Percentiles rank a stretch among this genome's conserved stretches.
Evolutionary conservation across 2,329 filamentous ascomycete genomes (phyloP).

Genomic region (Fulvia fulva): DNA sequence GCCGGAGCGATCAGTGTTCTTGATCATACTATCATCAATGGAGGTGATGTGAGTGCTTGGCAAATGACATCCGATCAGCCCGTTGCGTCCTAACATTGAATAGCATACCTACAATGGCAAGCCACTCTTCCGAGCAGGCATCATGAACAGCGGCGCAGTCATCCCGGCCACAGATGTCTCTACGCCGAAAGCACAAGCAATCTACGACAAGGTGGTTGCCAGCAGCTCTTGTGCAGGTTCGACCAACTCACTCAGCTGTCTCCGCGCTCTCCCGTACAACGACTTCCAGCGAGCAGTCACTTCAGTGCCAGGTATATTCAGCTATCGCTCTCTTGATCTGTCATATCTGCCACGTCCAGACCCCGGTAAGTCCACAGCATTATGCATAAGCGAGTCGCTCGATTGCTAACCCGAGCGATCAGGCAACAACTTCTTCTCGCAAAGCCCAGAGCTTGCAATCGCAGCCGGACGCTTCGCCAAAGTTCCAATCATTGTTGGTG

Average conservation of each 20-base stretch:
- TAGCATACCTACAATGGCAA: constrained; percentile 65
- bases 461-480: constrained; percentile 35
- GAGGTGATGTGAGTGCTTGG: constrained; percentile 39
- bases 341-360: constrained; percentile 74
- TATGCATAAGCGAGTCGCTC: not conserved
- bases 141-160: constrained; percentile 70
- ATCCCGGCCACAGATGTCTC: constrained; percentile 50
- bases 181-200: constrained; percentile 1
- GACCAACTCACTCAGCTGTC: constrained; percentile 2
- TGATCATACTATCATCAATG: constrained; percentile 70
- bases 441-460: constrained; percentile 60
- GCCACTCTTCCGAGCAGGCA: constrained; percentile 68
- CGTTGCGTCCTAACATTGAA: constrained; percentile 40
- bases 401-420: not conserved
- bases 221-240: constrained; percentile 22
- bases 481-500: constrained; percentile 58
- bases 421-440: constrained; percentile 51
- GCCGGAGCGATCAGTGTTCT: constrained; percentile 62
- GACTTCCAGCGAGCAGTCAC: constrained; percentile 60
- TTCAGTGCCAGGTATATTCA: constrained; percentile 64
- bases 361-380: constrained; percentile 28
- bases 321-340: constrained; percentile 61
- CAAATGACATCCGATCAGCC: not conserved
- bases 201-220: constrained; percentile 6
- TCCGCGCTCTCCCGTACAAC: constrained; percentile 5